These are phyloP conservation scores for Amniculicola lignicola DNA, from an alignment of 495 filamentous ascomycete species.

Conservation along the genomic window DNA sequence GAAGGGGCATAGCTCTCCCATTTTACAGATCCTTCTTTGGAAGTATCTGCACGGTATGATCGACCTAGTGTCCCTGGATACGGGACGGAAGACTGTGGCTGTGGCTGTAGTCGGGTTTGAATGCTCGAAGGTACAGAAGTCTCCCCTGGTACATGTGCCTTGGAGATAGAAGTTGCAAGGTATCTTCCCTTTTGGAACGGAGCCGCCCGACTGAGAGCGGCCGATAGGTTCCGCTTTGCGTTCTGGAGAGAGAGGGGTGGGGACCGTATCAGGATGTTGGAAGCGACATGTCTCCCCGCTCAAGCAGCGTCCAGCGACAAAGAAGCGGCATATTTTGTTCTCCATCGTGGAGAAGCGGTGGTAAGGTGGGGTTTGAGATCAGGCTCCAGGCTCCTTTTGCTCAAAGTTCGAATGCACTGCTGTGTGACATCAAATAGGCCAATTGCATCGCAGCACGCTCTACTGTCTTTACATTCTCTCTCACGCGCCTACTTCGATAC, in stretches of 20 bases:
- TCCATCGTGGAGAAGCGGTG: neutral
- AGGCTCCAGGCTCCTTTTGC: neutral
- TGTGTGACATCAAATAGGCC: conserved; percentile 1
- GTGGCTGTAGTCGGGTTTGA: neutral
- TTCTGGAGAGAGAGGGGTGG: neutral
- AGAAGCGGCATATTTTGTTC: conserved; percentile 4
- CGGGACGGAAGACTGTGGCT: neutral
- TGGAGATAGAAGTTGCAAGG: conserved; percentile 16
- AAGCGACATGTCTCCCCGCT: neutral
- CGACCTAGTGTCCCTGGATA: neutral
- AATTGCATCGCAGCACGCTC: too few relatives aligned
- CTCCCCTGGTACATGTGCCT: conserved; percentile 8
- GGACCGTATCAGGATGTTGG: conserved; percentile 1
- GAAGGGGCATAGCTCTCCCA: conserved; percentile 6
- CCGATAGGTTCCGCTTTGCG: neutral
- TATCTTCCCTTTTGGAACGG: neutral
- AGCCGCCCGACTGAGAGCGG: neutral
- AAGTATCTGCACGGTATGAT: conserved; percentile 1
- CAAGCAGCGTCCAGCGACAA: neutral
- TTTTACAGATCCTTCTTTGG: conserved; percentile 5
- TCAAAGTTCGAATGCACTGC: neutral
- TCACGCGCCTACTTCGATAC: too few relatives aligned
- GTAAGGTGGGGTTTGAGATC: neutral
- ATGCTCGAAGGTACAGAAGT: conserved; percentile 12
- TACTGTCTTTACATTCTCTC: too few relatives aligned